These are phyloP conservation scores for Calonectria pseudoturangicola DNA, from an alignment of 2,329 filamentous ascomycete genomes.

Conservation along the genomic window DNA sequence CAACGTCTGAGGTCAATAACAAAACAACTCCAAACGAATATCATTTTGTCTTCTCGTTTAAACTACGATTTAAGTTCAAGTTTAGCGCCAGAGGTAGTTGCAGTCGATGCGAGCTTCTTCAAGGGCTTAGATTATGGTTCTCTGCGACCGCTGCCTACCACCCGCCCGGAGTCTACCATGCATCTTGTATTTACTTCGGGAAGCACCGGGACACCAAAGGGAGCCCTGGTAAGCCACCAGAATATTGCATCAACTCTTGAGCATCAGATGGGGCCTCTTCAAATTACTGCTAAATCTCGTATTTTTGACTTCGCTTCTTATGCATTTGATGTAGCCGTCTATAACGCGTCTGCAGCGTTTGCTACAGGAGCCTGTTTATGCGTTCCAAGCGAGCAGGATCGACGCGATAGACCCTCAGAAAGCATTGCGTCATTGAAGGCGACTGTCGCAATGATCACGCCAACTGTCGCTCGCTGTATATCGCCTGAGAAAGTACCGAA, in stretches of 20 bases:
- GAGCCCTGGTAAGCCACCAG: conserved; percentile 41
- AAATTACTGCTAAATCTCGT: conserved; percentile 30
- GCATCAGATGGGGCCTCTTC: conserved; percentile 40
- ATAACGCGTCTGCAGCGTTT: conserved; percentile 58
- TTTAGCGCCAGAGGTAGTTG: not conserved
- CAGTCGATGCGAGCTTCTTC: not conserved
- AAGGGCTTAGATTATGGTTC: not conserved
- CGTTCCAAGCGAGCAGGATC: conserved; percentile 34
- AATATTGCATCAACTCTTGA: conserved; percentile 35
- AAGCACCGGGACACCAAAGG: conserved; percentile 53
- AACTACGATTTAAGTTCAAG: not conserved
- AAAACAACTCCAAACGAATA: conserved; percentile 1
- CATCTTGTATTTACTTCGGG: conserved; percentile 53
- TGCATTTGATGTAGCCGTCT: conserved; percentile 22
- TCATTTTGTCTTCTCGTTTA: not conserved
- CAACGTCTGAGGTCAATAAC: conserved; percentile 37
- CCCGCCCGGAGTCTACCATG: conserved; percentile 24
- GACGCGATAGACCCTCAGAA: conserved; percentile 14
- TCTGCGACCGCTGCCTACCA: not conserved
- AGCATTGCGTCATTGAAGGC: conserved; percentile 17
- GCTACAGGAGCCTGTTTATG: conserved; percentile 59
- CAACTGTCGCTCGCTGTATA: conserved; percentile 33
- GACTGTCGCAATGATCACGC: conserved; percentile 29
- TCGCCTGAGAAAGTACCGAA: conserved; percentile 22
- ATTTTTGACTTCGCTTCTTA: conserved; percentile 39